Evolutionary conservation across 805 yeast species (phyloP), one percentile per base, ranked within the genome.

Genomic region (Saccharomycopsis malanga): DNA sequence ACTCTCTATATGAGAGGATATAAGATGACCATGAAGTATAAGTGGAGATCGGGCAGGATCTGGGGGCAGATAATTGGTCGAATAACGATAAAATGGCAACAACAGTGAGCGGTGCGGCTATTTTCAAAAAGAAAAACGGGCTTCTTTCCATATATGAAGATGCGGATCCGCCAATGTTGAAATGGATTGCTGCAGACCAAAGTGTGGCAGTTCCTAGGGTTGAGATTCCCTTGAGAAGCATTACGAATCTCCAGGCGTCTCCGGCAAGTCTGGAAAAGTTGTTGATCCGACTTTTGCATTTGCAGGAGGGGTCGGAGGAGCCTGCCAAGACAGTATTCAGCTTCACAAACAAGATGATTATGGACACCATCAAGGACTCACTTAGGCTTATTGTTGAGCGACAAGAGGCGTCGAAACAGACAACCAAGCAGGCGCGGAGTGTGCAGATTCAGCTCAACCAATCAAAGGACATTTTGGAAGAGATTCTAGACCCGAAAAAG

Each of bases 281-380:
- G 82, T 74, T 77, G 66, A 62, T 87, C 42, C 76, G 76, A 56
- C 65, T 86, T 15, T 63, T 77, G 6, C 73, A 76, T 5, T 29
- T 17, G 24, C 23, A 39, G 21, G 43, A 30, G 22, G 47, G 30
- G 14, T 14, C 21, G 6, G 62, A 58, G 9, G 61, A 61, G 23
- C 59, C 59, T 47, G 62, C 63, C 3, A 58, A 62, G 37, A 66
- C 67, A 22, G 63, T 74, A 35, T 77, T 88, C 52, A 70, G 83
- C 1, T 86, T 87, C 63, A 79, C 77, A 47, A 82, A 78, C 57
- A 68, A 93, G 42, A 76, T 77, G 17, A 82, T 84, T 5, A 83
- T 88, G 87, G 87, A 83, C 53, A 75, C 73, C 52, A 78, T 81
- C 50, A 86, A 83, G 58, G 76, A 73, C 30, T 70, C 83, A 0